These are phyloP conservation scores for Teratosphaeria epicoccoides DNA, from an alignment of 2,329 filamentous ascomycete genomes.

Conservation along the genomic window DNA sequence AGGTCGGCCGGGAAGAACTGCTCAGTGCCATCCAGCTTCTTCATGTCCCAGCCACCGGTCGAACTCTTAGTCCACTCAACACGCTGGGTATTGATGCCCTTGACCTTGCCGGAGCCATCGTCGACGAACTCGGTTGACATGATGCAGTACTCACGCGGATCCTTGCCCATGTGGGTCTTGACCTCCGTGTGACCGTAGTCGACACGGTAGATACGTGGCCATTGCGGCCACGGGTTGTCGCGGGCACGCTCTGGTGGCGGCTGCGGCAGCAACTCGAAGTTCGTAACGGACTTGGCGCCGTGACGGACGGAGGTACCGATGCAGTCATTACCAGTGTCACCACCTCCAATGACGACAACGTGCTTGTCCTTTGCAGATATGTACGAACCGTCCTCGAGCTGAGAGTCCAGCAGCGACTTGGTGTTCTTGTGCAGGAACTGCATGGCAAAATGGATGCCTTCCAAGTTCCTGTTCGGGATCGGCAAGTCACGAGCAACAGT, in stretches of 20 bases:
- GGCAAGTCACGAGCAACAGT: constrained; percentile 88
- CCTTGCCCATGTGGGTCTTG: constrained; percentile 89
- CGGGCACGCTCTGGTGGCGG: constrained; percentile 79
- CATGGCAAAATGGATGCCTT: constrained; percentile 94
- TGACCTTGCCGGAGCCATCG: constrained; percentile 76
- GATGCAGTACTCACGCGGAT: constrained; percentile 93
- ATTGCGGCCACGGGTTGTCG: constrained; percentile 97
- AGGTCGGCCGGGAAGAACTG: constrained; percentile 95
- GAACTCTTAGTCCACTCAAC: constrained; percentile 92
- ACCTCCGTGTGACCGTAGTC: constrained; percentile 96
- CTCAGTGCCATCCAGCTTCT: constrained; percentile 85
- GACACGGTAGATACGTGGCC: constrained; percentile 96
- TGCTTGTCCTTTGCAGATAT: constrained; percentile 93
- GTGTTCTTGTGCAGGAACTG: constrained; percentile 96
- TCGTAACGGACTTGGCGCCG: constrained; percentile 88
- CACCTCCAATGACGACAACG: constrained; percentile 92
- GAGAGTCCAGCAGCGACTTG: constrained; percentile 89
- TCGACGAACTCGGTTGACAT: constrained; percentile 97
- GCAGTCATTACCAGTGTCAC: constrained; percentile 96
- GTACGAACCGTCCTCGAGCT: constrained; percentile 71
- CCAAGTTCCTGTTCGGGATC: constrained; percentile 76
- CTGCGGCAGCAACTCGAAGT: constrained; percentile 92
- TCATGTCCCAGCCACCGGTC: constrained; percentile 94
- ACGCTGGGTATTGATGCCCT: constrained; percentile 89
- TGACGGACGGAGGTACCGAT: constrained; percentile 94